Base-by-base conservation (phyloP, 83 land plant genomes). In the Larix sibirica region DNA sequence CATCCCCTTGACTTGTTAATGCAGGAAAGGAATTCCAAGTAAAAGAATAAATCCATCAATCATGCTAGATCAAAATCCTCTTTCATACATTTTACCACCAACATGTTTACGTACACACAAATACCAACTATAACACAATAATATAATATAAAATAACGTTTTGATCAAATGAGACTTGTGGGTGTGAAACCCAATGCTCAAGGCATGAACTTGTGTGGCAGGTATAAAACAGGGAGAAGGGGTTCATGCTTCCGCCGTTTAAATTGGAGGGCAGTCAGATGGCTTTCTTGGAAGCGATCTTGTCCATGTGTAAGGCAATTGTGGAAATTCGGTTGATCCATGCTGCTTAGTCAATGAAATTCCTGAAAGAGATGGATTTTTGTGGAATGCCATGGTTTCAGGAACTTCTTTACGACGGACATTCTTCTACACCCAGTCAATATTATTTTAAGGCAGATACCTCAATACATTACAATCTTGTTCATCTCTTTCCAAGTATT, bases 401-500 rank as follows among this genome's bases (percentile, higher is more conserved):
- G 85, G 82, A 28, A 79, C 33, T 12, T 50, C 12, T 50, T 50
- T 50, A 50, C 36, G 13, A 50, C 12, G 13, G 54, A 10, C 54
- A 50, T 50, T 47, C 54, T 9, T 47, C 54, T 10, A 47, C 9
- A 2, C 54, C 9, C 54, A 7, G 0, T 47, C 54, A 8, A 8
- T 47, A 9, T 47, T 47, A 9, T 47, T 47, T 10, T 44, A 47
- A 47, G 54, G 54, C 54, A 92, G 61, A 66, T 94, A 94, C 73
- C 77, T 90, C 82, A 89, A 94, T 79, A 85, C 16, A 86, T 94
- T 89, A 8, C 88, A 89, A 59, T 94, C 90, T 44, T 90, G 91
- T 75, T 89, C 87, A 82, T 94, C 94, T 42, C 96, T 89, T 74
- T 94, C 91, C 50, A 94, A 63, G 80, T 89, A 94, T 12, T 92